Evolutionary conservation across 305 asterid species (phyloP).

Genomic region (Solanum chacoense): DNA sequence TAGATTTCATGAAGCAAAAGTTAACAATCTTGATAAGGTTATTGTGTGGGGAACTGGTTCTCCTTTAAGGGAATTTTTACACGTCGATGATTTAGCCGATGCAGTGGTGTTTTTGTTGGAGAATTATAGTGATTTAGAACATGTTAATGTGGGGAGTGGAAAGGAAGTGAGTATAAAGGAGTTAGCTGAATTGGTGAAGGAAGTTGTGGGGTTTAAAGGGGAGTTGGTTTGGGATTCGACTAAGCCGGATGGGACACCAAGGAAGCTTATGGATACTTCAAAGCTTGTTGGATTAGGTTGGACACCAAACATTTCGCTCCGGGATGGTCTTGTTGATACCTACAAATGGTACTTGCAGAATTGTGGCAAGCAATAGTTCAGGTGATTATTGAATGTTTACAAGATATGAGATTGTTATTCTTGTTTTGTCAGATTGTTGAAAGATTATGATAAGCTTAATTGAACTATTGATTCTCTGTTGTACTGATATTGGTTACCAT

Average conservation of each 20-base stretch:
- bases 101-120: conserved; percentile 69
- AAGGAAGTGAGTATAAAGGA: conserved; percentile 83
- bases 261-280: conserved; percentile 94
- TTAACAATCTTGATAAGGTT: conserved; percentile 32
- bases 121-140: conserved; percentile 64
- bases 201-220: conserved; percentile 75
- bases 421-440: neutral
- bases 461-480: neutral
- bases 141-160: conserved; percentile 92
- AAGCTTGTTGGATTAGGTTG: conserved; percentile 69
- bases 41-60: conserved; percentile 95
- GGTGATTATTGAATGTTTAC: conserved; percentile 10
- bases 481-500: neutral
- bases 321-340: conserved; percentile 69
- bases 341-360: conserved; percentile 84
- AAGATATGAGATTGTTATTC: neutral
- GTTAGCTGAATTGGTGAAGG: conserved; percentile 79
- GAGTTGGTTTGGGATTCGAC: conserved; percentile 73
- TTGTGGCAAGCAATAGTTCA: conserved; percentile 29
- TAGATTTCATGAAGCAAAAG: conserved; percentile 78
- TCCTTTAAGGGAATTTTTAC: conserved; percentile 80
- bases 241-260: conserved; percentile 92
- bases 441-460: neutral
- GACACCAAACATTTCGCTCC: conserved; percentile 67
- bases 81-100: conserved; percentile 86